These are phyloP conservation scores for Haberlea rhodopensis DNA, from an alignment of 257 asterid genomes.

Conservation along the genomic window DNA sequence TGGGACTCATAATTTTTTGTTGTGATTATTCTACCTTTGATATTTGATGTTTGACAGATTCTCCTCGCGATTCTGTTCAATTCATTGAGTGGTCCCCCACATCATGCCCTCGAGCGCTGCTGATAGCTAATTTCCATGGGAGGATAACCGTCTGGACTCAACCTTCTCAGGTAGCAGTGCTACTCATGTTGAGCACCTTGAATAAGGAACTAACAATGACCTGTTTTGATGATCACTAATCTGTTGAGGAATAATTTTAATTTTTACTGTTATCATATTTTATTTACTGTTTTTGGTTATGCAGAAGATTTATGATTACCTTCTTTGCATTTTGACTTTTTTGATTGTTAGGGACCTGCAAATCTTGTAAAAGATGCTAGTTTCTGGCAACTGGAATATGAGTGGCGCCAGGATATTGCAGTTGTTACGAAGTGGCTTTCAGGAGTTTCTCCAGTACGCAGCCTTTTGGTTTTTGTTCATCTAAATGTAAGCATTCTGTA, in stretches of 20 bases:
- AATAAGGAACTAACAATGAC: constrained; percentile 12
- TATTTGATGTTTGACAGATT: constrained; percentile 52
- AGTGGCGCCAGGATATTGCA: constrained; percentile 99
- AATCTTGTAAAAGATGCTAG: constrained; percentile 92
- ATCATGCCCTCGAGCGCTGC: constrained; percentile 88
- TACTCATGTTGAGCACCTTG: constrained; percentile 22
- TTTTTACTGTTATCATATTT: constrained; percentile 8
- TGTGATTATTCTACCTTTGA: neutral
- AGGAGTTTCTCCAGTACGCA: constrained; percentile 94
- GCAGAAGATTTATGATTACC: constrained; percentile 12
- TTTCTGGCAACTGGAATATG: constrained; percentile 93
- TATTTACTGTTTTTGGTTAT: constrained; percentile 9
- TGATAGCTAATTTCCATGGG: constrained; percentile 92
- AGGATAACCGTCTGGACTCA: constrained; percentile 95
- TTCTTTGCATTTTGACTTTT: constrained; percentile 21
- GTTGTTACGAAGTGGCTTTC: constrained; percentile 98
- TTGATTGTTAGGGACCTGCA: constrained; percentile 65
- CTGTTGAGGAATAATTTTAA: neutral
- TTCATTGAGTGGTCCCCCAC: constrained; percentile 98
- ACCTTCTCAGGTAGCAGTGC: constrained; percentile 88
- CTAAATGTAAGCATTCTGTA: neutral
- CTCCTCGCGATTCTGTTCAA: constrained; percentile 97
- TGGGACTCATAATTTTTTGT: constrained; percentile 1
- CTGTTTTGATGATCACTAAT: constrained; percentile 17
- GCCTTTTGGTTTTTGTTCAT: constrained; percentile 26